Conservation (phyloP, 2,329 filamentous ascomycete genomes). For the Beauveria brongniartii region DNA sequence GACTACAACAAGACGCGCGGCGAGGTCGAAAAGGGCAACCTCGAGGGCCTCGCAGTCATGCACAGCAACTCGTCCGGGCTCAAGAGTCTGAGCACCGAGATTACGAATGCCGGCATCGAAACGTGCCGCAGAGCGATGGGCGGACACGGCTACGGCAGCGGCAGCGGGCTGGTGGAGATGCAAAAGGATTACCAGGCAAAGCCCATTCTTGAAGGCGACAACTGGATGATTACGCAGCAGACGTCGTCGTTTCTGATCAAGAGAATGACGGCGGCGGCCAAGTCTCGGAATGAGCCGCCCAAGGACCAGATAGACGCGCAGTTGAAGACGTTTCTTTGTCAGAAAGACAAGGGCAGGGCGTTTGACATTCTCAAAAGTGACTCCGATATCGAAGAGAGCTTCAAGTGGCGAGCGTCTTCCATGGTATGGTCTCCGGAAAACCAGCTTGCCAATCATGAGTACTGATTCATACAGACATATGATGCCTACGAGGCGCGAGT, state of each 20-base stretch:
- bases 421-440: conserved; percentile 25
- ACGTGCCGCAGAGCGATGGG: conserved; percentile 68
- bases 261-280: conserved; percentile 41
- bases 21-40: conserved; percentile 21
- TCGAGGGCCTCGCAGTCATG: conserved; percentile 58
- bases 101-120: conserved; percentile 66
- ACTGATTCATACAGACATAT: neutral
- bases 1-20: conserved; percentile 58
- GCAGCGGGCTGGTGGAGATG: conserved; percentile 67
- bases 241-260: conserved; percentile 71
- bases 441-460: neutral
- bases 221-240: conserved; percentile 77
- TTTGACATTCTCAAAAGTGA: conserved; percentile 68
- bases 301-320: conserved; percentile 61
- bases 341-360: conserved; percentile 62
- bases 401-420: conserved; percentile 67
- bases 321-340: conserved; percentile 54
- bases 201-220: conserved; percentile 68
- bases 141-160: conserved; percentile 68
- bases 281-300: conserved; percentile 46
- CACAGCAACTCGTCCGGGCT: conserved; percentile 71
- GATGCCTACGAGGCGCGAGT: conserved; percentile 1
- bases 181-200: conserved; percentile 69
- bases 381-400: conserved; percentile 62
- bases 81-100: conserved; percentile 64